A percentile compares a stretch with the other conserved stretches of the same genome.
phyloP scores from a whole-genome alignment of 176 grass and related monocot genomes.

The Tillandsia leiboldiana region DNA sequence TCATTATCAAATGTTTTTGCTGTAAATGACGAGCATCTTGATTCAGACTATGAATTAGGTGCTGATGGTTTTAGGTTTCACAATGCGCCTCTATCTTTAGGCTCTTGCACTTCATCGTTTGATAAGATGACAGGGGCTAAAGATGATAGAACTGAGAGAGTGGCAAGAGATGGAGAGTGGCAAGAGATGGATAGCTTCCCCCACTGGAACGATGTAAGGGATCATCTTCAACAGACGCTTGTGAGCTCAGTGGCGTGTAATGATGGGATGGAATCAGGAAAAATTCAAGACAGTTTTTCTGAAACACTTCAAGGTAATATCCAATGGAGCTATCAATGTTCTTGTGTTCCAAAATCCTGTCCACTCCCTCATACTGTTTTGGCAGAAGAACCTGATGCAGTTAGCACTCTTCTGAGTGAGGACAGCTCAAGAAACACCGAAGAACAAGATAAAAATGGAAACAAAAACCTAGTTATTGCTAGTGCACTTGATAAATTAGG shows the following conservation, averaged over 20 bases:
- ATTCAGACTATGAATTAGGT: conserved; percentile 14
- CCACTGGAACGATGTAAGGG: conserved; percentile 11
- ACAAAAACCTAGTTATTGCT: conserved; percentile 12
- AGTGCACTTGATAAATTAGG: conserved; percentile 9
- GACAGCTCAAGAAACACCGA: conserved; percentile 18
- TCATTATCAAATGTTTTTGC: conserved; percentile 32
- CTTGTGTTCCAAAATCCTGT: conserved; percentile 55
- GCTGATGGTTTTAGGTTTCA: conserved; percentile 11
- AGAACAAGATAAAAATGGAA: conserved; percentile 13
- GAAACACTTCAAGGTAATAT: conserved; percentile 37
- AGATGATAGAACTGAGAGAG: conserved; percentile 31
- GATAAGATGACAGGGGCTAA: conserved; percentile 26
- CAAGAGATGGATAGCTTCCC: conserved; percentile 23
- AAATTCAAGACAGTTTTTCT: conserved; percentile 27
- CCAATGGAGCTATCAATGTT: conserved; percentile 19
- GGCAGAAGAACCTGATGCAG: conserved; percentile 18
- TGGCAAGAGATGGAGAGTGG: conserved; percentile 27
- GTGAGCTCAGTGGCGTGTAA: conserved; percentile 12
- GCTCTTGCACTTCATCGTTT: conserved; percentile 14
- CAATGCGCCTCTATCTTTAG: conserved; percentile 17
- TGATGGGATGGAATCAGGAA: conserved; percentile 27
- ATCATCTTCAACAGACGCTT: conserved; percentile 25
- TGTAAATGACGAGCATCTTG: conserved; percentile 22
- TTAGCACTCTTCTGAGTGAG: conserved; percentile 9
- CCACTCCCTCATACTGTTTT: conserved; percentile 43